Evolutionary conservation across 768 basidiomycete genomes (phyloP), one percentile per base, ranked within the genome.

Genomic region (Leccinum obscurum): DNA sequence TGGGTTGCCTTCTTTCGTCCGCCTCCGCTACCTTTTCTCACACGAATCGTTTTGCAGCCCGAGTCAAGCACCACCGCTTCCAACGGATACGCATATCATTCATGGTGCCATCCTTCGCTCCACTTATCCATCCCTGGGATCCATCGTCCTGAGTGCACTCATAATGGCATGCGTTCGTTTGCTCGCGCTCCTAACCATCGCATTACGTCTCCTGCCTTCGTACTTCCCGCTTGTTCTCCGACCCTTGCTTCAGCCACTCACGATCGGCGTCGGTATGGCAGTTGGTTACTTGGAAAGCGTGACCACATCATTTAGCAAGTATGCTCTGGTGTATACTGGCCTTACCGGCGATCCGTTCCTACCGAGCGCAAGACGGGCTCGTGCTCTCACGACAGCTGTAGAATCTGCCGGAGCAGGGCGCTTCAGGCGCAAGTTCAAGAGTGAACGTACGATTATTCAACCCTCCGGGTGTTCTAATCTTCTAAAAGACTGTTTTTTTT

Each of bases 81-180:
- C 84, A 20, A 78, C 75, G 22, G 86, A 86, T 28, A 91, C 88
- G 15, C 89, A 88, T 64, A 83, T 84, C 1, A 88, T 93, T 22
- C 89, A 91, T 58, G 85, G 88, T 2, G 90, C 92, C 1, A 76
- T 95, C 52, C 81, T 84, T 49, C 88, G 95, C 1, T 85, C 95
- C 0, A 87, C 88, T 1, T 88, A 89, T 5, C 88, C 92, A 1
- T 94, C 90, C 0, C 76, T 95, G 6, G 95, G 95, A 3, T 87
- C 88, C 0, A 84, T 94, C 55, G 85, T 84, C 58, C 78, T 95
- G 53, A 84, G 92, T 3, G 85, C 92, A 0, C 80, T 95, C 35
- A 82, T 95, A 46, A 83, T 94, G 50, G 87, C 93, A 4, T 70
- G 81, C 48, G 80, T 92, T n/a, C 85, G 87, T 17, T 62, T 87